A percentile compares a stretch with the other conserved stretches of the same genome.
Conservation (phyloP, 768 basidiomycete genomes). For the Boletus sensibilis region DNA sequence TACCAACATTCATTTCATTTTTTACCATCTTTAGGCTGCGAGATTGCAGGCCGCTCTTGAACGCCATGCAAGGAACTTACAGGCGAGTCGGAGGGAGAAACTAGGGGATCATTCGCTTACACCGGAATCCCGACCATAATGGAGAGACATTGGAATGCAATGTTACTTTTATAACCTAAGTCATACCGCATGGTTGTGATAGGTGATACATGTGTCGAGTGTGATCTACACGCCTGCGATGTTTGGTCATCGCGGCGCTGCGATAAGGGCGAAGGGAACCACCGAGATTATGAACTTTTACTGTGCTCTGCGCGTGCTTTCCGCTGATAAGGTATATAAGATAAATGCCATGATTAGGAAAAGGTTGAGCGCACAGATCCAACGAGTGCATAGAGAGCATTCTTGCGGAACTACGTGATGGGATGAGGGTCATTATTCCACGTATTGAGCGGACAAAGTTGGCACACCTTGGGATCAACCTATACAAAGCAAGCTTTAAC, state of each 20-base stretch:
- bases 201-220: constrained; percentile 22
- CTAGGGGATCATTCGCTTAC: constrained; percentile 21
- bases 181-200: constrained; percentile 20
- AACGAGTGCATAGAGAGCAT: constrained; percentile 65
- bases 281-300: constrained; percentile 37
- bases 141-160: constrained; percentile 1
- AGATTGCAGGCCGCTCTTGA: constrained; percentile 67
- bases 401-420: constrained; percentile 72
- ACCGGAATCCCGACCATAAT: constrained; percentile 15
- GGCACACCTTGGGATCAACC: constrained; percentile 78
- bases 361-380: constrained; percentile 61
- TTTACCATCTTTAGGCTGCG: constrained; percentile 49
- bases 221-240: constrained; percentile 10
- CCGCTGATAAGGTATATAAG: constrained; percentile 41
- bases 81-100: constrained; percentile 28
- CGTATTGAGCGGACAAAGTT: not conserved
- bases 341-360: not conserved
- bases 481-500: constrained; percentile 28
- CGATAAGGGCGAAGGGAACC: not conserved
- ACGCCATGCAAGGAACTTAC: constrained; percentile 34
- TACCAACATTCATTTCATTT: not conserved
- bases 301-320: constrained; percentile 66
- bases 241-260: not conserved
- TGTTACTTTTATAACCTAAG: constrained; percentile 13
- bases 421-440: constrained; percentile 1